A percentile compares a stretch with the other conserved stretches of the same genome.
These are phyloP conservation scores for Myxozyma geophila DNA, from an alignment of 805 yeast species.

Conservation along the genomic window DNA sequence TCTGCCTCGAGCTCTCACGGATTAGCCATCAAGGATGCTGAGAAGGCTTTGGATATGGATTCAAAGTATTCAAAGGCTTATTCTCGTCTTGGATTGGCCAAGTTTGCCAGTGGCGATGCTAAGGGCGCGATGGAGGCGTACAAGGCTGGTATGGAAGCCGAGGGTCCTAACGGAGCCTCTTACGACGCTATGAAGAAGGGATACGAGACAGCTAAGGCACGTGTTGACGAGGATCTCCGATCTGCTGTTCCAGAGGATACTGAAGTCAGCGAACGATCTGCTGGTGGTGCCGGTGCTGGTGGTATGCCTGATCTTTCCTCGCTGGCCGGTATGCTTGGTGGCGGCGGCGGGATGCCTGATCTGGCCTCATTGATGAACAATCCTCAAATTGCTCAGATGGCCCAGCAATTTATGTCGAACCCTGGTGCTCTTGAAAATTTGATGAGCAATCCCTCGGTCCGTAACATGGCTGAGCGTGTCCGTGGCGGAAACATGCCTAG, in stretches of 20 bases:
- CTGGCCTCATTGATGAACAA: slow-evolving; percentile 75
- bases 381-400: slow-evolving; percentile 91
- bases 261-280: slow-evolving; percentile 13
- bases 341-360: slow-evolving; percentile 74
- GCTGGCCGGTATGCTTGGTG: slow-evolving; percentile 61
- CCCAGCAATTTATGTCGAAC: slow-evolving; percentile 83
- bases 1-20: slow-evolving; percentile 76
- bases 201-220: slow-evolving; percentile 87
- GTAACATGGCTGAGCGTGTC: slow-evolving; percentile 80
- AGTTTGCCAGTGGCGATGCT: slow-evolving; percentile 91
- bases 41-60: slow-evolving; percentile 75
- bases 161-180: slow-evolving; percentile 73
- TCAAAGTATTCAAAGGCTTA: slow-evolving; percentile 88
- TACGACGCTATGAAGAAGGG: slow-evolving; percentile 87
- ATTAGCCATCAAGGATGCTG: slow-evolving; percentile 81
- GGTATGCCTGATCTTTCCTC: slow-evolving; percentile 81
- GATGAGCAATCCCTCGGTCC: slow-evolving; percentile 79
- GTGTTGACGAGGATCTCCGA: slow-evolving; percentile 69
- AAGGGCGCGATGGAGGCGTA: slow-evolving; percentile 90
- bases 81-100: slow-evolving; percentile 92
- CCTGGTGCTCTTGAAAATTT: slow-evolving; percentile 75
- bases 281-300: slow-evolving; percentile 39
- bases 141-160: slow-evolving; percentile 81
- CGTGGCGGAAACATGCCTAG: slow-evolving; percentile 62
- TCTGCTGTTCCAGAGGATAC: slow-evolving; percentile 38